These are phyloP conservation scores for Leishmania tarentolae DNA, from an alignment of 208 protist genomes.

Conservation along the genomic window DNA sequence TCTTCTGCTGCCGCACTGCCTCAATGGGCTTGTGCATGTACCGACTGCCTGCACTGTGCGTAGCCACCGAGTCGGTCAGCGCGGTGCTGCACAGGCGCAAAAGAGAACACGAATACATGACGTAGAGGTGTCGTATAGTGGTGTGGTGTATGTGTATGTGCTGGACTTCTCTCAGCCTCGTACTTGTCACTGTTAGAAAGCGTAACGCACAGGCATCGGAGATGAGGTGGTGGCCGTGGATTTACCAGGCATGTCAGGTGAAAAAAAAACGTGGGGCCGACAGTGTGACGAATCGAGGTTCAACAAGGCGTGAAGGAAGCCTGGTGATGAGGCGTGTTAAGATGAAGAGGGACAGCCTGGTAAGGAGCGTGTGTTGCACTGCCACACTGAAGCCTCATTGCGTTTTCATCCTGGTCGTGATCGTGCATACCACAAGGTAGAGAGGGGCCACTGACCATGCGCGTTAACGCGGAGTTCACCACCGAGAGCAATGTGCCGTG, in stretches of 20 bases:
- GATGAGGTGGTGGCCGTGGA: not conserved
- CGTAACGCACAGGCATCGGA: not conserved
- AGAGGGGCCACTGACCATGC: not conserved
- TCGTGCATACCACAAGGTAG: not conserved
- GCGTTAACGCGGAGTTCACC: not conserved
- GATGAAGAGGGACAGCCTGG: not conserved
- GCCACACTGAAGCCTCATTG: not conserved
- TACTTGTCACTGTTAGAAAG: not conserved
- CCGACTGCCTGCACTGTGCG: constrained; percentile 52
- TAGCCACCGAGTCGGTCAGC: constrained; percentile 54
- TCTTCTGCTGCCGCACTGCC: constrained; percentile 26
- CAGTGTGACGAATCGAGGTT: not conserved
- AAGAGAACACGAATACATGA: constrained; percentile 14
- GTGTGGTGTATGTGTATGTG: not conserved
- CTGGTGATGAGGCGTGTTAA: not conserved
- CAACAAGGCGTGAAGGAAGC: not conserved
- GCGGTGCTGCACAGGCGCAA: constrained; percentile 10
- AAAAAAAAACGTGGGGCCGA: too few relatives aligned
- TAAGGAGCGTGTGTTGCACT: not conserved
- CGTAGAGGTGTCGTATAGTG: not conserved
- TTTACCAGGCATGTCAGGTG: not conserved
- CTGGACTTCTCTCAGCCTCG: not conserved
- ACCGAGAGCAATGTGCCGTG: not conserved
- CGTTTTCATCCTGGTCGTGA: not conserved
- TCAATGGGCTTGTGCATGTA: constrained; percentile 46